phyloP scores from a whole-genome alignment of 2,329 filamentous ascomycete species.

The Fusarium anthophilum region DNA sequence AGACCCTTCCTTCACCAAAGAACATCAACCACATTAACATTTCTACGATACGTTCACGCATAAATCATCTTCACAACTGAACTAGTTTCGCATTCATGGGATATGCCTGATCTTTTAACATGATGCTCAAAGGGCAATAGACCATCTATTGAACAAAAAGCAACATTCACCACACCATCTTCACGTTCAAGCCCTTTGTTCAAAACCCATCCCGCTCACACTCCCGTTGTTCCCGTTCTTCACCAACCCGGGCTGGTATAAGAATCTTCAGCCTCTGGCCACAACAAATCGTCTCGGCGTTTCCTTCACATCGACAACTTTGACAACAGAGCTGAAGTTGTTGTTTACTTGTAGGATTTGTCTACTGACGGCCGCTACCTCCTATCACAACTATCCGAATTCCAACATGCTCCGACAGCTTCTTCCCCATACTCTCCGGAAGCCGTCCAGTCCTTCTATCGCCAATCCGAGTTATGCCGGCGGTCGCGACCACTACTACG shows the following conservation, averaged over 20 bases:
- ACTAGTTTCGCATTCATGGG: neutral
- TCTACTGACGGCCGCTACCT: neutral
- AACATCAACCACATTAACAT: neutral
- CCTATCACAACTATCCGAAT: neutral
- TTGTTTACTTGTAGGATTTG: neutral
- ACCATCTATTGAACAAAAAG: neutral
- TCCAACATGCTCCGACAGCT: neutral
- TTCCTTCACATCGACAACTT: neutral
- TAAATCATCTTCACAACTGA: neutral
- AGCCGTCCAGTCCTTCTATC: neutral
- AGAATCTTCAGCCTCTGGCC: neutral
- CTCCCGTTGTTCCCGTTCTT: neutral
- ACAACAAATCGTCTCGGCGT: neutral
- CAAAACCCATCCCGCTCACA: neutral
- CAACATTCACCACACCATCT: neutral
- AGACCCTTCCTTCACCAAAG: neutral
- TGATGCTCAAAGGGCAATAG: neutral
- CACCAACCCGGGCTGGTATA: neutral
- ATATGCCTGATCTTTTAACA: neutral
- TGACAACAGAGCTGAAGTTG: neutral
- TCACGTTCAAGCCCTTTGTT: conserved; percentile 14
- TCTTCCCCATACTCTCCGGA: too few relatives aligned
- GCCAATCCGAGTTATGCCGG: neutral
- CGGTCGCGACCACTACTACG: neutral
- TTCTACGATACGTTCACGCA: neutral